These are phyloP conservation scores for Beauveria brongniartii DNA, from an alignment of 2,329 filamentous ascomycete species.

Conservation along the genomic window DNA sequence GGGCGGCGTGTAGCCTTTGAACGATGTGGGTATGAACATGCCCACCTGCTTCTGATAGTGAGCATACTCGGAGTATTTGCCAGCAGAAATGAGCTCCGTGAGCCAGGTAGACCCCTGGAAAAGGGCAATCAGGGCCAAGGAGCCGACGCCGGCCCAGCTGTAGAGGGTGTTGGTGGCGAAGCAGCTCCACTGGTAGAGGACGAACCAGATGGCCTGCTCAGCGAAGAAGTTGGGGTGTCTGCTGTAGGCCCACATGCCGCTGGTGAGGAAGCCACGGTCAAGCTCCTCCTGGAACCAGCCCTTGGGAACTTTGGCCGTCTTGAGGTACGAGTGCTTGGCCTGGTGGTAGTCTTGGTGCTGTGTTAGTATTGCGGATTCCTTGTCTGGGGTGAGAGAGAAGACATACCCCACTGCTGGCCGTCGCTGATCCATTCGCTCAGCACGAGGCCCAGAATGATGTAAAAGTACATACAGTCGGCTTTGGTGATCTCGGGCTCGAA, in stretches of 20 bases:
- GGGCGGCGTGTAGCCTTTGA: constrained; percentile 33
- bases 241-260: constrained; percentile 78
- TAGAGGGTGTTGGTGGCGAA: constrained; percentile 60
- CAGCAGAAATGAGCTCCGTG: constrained; percentile 70
- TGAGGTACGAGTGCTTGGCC: constrained; percentile 69
- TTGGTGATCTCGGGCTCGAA: constrained; percentile 43
- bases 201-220: constrained; percentile 85
- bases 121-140: constrained; percentile 61
- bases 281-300: constrained; percentile 65
- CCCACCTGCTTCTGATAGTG: constrained; percentile 77
- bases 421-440: constrained; percentile 74
- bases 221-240: constrained; percentile 92
- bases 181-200: constrained; percentile 82
- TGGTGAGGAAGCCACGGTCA: constrained; percentile 80
- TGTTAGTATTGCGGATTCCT: background rate
- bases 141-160: constrained; percentile 72
- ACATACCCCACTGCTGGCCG: constrained; percentile 79
- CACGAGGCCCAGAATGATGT: constrained; percentile 41
- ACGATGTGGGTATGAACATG: constrained; percentile 64
- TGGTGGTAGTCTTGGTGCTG: constrained; percentile 58
- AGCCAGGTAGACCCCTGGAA: constrained; percentile 88
- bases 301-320: constrained; percentile 60
- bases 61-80: constrained; percentile 83
- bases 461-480: constrained; percentile 41
- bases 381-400: background rate